phyloP scores from a whole-genome alignment of 1,284 basidiomycete genomes.

The Exsudoporus floridanus region DNA sequence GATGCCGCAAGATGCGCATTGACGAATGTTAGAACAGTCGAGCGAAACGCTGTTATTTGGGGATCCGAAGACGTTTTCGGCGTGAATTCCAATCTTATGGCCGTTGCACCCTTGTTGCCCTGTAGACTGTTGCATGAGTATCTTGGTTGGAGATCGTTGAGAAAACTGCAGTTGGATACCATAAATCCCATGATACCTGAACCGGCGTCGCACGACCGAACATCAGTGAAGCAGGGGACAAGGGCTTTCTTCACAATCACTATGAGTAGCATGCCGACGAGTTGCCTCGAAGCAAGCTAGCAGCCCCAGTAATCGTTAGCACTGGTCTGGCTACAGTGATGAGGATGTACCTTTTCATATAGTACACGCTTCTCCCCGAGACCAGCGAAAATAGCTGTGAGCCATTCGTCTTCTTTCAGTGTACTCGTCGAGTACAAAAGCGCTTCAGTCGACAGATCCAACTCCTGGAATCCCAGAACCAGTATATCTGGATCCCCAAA shows the following conservation, averaged over 20 bases:
- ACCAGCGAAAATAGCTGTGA: constrained; percentile 57
- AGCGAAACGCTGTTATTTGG: constrained; percentile 26
- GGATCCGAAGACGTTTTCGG: constrained; percentile 35
- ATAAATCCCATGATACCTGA: constrained; percentile 74
- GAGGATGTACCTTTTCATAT: constrained; percentile 59
- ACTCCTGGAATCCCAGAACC: constrained; percentile 72
- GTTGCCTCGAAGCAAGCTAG: constrained; percentile 69
- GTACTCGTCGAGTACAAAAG: constrained; percentile 64
- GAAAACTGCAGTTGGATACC: constrained; percentile 41
- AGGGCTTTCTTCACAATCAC: constrained; percentile 59
- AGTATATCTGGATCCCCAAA: constrained; percentile 59
- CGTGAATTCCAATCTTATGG: constrained; percentile 56
- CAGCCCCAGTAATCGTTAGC: not conserved
- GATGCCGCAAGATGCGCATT: constrained; percentile 79
- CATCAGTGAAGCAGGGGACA: constrained; percentile 48
- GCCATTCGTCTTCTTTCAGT: constrained; percentile 68
- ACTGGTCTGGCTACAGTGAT: not conserved
- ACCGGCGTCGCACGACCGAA: constrained; percentile 53
- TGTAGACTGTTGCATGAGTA: constrained; percentile 27
- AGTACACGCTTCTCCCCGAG: constrained; percentile 62
- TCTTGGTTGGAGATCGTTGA: not conserved
- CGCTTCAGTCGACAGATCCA: constrained; percentile 73
- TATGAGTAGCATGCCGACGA: constrained; percentile 74
- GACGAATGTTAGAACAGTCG: constrained; percentile 64
- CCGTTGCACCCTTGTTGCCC: constrained; percentile 77